These are phyloP conservation scores for Musa acuminata DNA, from an alignment of 176 grass and related monocot genomes.

Conservation along the genomic window DNA sequence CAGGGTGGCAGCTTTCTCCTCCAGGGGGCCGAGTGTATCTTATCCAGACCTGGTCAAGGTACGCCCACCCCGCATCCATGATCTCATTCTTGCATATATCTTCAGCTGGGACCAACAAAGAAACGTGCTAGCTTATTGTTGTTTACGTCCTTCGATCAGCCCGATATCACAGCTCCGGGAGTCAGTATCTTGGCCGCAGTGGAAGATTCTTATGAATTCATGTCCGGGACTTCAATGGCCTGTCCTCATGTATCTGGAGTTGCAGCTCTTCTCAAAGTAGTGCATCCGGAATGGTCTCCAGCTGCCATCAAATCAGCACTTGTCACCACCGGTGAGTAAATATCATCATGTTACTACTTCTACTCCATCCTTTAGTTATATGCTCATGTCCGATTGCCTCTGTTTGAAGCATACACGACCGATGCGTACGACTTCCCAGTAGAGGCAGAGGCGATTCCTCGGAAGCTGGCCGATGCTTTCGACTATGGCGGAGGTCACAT, in stretches of 20 bases:
- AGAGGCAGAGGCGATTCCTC: constrained; percentile 25
- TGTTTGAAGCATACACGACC: constrained; percentile 40
- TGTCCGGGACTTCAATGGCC: constrained; percentile 72
- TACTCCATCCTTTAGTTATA: too few relatives aligned
- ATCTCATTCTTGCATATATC: too few relatives aligned
- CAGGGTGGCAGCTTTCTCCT: constrained; percentile 52
- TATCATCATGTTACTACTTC: background rate
- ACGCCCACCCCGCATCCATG: background rate
- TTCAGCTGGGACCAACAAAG: too few relatives aligned
- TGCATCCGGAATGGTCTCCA: constrained; percentile 68
- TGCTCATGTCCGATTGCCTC: background rate
- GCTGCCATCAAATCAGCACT: constrained; percentile 70
- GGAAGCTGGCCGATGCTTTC: constrained; percentile 42
- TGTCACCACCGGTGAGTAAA: constrained; percentile 49
- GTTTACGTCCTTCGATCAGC: constrained; percentile 17
- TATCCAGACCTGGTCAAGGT: constrained; percentile 64
- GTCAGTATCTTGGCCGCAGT: constrained; percentile 60
- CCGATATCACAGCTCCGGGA: constrained; percentile 57
- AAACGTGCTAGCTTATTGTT: too few relatives aligned
- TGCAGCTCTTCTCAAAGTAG: constrained; percentile 48
- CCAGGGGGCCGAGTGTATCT: constrained; percentile 54
- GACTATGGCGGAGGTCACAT: constrained; percentile 48
- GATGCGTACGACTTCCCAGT: constrained; percentile 29
- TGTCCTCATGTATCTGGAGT: constrained; percentile 73
- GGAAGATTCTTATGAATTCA: constrained; percentile 43